Conservation (phyloP, 2,329 filamentous ascomycete species). For the Penicillium sp. region DNA sequence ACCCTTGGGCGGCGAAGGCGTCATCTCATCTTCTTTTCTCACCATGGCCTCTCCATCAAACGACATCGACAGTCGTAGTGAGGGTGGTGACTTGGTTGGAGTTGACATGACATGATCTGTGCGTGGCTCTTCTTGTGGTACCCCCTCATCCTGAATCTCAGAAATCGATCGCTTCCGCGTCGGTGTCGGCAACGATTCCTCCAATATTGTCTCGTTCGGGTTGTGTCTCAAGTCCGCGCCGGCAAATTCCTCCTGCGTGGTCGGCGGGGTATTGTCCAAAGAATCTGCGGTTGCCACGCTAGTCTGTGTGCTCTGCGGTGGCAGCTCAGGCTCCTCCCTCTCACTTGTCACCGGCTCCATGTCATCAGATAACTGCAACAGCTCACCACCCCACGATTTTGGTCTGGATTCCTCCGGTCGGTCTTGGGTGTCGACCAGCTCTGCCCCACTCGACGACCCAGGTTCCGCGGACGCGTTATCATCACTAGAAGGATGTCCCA, state of each 20-base stretch:
- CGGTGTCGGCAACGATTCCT: slow-evolving; percentile 23
- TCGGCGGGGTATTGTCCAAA: slow-evolving; percentile 24
- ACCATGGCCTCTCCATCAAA: slow-evolving; percentile 44
- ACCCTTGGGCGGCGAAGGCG: slow-evolving; percentile 42
- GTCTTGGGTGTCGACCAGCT: slow-evolving; percentile 26
- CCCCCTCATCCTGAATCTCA: slow-evolving; percentile 23
- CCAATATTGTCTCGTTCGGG: slow-evolving; percentile 9
- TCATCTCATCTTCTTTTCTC: slow-evolving; percentile 39
- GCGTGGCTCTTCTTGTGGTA: slow-evolving; percentile 9
- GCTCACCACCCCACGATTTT: slow-evolving; percentile 24
- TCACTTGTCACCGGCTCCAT: slow-evolving; percentile 23
- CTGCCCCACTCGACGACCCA: slow-evolving; percentile 29
- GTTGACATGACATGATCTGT: slow-evolving; percentile 16
- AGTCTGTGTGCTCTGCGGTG: slow-evolving; percentile 31
- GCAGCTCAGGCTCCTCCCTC: slow-evolving; percentile 29
- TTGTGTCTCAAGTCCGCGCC: slow-evolving; percentile 13
- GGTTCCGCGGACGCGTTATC: slow-evolving; percentile 31
- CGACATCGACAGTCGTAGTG: slow-evolving; percentile 42
- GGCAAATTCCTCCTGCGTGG: slow-evolving; percentile 20
- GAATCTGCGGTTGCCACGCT: slow-evolving; percentile 28
- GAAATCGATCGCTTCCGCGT: slow-evolving; percentile 39
- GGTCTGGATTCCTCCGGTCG: slow-evolving; percentile 17
- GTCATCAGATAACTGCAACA: slow-evolving; percentile 26
- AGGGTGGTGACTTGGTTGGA: slow-evolving; percentile 37
- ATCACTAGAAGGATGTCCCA: slow-evolving; percentile 29